phyloP scores from a whole-genome alignment of 441 rosid genomes.

The Corymbia citriodora region DNA sequence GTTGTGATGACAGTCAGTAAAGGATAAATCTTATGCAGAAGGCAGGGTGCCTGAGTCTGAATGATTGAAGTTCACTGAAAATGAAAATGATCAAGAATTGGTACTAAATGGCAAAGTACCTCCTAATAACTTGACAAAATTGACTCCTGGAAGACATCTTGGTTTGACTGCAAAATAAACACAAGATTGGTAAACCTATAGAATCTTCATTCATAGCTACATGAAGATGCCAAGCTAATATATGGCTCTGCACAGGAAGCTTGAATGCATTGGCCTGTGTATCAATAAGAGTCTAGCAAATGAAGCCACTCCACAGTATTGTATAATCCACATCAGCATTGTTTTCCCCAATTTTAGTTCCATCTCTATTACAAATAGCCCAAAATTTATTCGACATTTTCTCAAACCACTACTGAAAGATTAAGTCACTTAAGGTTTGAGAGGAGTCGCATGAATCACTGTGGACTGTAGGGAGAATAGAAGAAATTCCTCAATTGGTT shows the following conservation, averaged over 20 bases:
- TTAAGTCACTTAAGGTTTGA: background rate
- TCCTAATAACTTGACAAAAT: constrained; percentile 77
- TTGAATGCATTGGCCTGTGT: background rate
- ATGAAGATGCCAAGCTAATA: background rate
- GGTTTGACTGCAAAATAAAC: constrained; percentile 66
- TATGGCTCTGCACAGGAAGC: background rate
- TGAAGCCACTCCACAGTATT: background rate
- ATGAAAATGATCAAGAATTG: background rate
- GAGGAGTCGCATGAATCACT: background rate
- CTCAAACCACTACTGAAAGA: background rate
- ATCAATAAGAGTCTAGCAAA: background rate
- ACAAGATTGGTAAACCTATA: background rate
- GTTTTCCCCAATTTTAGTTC: background rate
- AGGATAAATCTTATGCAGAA: background rate
- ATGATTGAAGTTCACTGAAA: background rate
- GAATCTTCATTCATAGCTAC: background rate
- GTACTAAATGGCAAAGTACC: constrained; percentile 33
- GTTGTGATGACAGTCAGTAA: background rate
- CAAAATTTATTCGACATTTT: background rate
- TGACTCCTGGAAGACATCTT: constrained; percentile 61
- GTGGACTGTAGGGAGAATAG: background rate
- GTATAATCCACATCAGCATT: background rate
- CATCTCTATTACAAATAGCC: background rate
- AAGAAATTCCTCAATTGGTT: background rate
- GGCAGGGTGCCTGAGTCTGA: background rate